Conservation (phyloP, 306 rosid genomes). For the Sechiopsis laciniata region DNA sequence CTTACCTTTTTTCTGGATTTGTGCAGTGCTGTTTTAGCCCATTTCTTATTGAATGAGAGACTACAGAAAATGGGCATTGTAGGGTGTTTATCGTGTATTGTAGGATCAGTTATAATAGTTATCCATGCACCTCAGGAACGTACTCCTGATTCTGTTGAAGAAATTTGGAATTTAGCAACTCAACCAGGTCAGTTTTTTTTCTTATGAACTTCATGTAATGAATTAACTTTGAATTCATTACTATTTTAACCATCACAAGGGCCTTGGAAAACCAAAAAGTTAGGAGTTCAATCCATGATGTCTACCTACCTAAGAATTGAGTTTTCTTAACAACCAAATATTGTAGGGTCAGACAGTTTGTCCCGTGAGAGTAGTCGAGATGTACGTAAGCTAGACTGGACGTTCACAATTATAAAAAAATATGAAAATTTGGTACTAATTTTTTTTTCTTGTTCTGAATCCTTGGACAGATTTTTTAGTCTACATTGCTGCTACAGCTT, state of each 20-base stretch:
- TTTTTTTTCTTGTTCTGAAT: neutral
- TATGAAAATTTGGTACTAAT: neutral
- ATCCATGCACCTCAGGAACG: slow-evolving; percentile 94
- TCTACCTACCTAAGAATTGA: too few species aligned
- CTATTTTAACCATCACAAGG: too few species aligned
- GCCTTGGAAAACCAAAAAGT: too few species aligned
- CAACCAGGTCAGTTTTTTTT: slow-evolving; percentile 55
- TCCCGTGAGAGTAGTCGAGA: too few species aligned
- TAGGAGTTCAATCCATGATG: too few species aligned
- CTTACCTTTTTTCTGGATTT: slow-evolving; percentile 26
- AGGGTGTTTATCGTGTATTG: slow-evolving; percentile 82
- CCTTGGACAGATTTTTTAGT: slow-evolving; percentile 52
- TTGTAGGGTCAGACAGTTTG: too few species aligned
- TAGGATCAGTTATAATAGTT: slow-evolving; percentile 82
- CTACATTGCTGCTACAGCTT: slow-evolving; percentile 53
- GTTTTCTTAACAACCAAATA: too few species aligned
- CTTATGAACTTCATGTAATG: neutral
- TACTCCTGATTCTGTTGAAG: slow-evolving; percentile 60
- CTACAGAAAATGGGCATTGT: slow-evolving; percentile 75
- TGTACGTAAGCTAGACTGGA: too few species aligned
- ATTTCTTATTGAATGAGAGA: slow-evolving; percentile 71
- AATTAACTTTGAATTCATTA: neutral
- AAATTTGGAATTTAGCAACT: slow-evolving; percentile 80
- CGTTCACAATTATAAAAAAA: too few species aligned
- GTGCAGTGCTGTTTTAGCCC: slow-evolving; percentile 82